Base-by-base conservation (phyloP, 139 green algal species). In the Diplosphaera chodatii region DNA sequence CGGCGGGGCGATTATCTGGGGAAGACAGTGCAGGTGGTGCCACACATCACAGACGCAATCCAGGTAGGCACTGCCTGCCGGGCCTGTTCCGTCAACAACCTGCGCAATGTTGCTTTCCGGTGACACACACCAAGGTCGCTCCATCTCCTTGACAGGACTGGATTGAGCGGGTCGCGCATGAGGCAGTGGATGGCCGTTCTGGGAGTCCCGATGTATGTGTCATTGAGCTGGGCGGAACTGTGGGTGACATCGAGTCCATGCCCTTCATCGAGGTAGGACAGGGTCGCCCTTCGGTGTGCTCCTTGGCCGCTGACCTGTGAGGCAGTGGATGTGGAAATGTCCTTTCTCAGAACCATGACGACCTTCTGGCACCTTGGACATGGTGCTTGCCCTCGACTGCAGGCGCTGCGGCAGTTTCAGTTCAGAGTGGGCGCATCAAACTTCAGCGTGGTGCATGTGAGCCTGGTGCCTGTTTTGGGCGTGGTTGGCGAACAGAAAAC, bases 401-500 rank as follows among this genome's bases (percentile, higher is more conserved):
- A 96, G 81, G 90, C 89, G 27, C 79, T 94, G 67, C 71, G 90
- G 13, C 89, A 94, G 78, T 94, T 94, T 75, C 88, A 94, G 77
- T 92, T 92, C 74, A 79, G 87, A 6, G 92, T 98, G 28, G 93
- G 93, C 16, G 32, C 77, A 1, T 69, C 76, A 66, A 96, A 96
- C 81, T 86, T 97, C 70, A 96, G 88, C 81, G 74, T 90, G 20
- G 86, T 99, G 65, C 95, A 99, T 75, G 95, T 99, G 30, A 92
- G 77, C 77, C 81, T 99, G 73, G 94, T 99, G 64, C 95, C 95
- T 0, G 91, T 98, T 22, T 92, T 99, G 40, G 95, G 95, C 29
- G 95, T 95, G 37, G 95, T 99, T 56, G 95, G 94, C 6, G 94
- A 97, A 89, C 94, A 99, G 87, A 99, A 99, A 80, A 99, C 95